Evolutionary conservation across 208 protist species (phyloP).

Genomic region (Crithidia brevicula): DNA sequence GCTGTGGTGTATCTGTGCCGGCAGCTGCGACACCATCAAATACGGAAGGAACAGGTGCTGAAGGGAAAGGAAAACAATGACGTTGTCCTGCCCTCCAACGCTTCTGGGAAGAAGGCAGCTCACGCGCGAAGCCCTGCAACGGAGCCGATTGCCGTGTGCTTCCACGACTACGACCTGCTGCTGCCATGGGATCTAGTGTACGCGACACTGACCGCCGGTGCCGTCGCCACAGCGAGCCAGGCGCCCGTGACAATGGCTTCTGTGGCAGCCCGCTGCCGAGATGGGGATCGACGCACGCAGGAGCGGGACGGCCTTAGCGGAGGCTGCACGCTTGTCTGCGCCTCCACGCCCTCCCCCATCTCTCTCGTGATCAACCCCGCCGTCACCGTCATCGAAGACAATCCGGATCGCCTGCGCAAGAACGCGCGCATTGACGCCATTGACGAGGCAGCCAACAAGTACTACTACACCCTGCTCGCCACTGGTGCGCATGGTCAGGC

Average conservation of each 20-base stretch:
- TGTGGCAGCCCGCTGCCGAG: slow-evolving; percentile 10
- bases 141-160: slow-evolving; percentile 30
- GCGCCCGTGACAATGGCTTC: slow-evolving; percentile 12
- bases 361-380: slow-evolving; percentile 67
- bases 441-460: slow-evolving; percentile 45
- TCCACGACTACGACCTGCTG: slow-evolving; percentile 51
- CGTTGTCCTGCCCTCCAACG: too few species aligned
- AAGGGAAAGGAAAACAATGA: not conserved
- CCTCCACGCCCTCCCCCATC: slow-evolving; percentile 16
- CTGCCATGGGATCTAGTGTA: slow-evolving; percentile 29
- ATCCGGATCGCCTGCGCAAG: slow-evolving; percentile 56
- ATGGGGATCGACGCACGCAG: too few species aligned
- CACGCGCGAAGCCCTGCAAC: not conserved
- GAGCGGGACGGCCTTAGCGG: too few species aligned
- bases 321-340: too few species aligned
- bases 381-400: slow-evolving; percentile 34
- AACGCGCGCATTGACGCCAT: slow-evolving; percentile 75
- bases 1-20: slow-evolving; percentile 30
- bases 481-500: slow-evolving; percentile 12
- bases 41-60: slow-evolving; percentile 26
- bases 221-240: too few species aligned
- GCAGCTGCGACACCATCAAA: slow-evolving; percentile 18
- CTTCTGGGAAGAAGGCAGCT: not conserved
- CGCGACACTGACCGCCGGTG: too few species aligned
- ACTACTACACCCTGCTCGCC: slow-evolving; percentile 55